Conservation (phyloP, 2,329 filamentous ascomycete species). For the Dactylonectria estremocensis region DNA sequence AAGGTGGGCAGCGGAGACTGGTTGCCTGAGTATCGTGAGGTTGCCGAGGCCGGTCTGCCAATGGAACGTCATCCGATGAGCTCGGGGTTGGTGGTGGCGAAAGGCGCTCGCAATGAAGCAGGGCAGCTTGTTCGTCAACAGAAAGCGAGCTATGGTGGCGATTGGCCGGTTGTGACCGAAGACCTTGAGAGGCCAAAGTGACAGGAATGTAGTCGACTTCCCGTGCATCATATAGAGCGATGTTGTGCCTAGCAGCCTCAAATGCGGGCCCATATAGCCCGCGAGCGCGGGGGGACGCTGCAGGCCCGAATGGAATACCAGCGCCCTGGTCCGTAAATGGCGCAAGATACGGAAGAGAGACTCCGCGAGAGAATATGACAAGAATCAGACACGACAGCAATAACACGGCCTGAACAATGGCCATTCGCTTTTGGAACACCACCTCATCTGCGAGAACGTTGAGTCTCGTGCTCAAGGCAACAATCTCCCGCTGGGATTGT, state of each 20-base stretch:
- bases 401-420: slow-evolving; percentile 90
- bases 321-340: slow-evolving; percentile 49
- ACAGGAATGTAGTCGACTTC: slow-evolving; percentile 30
- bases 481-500: slow-evolving; percentile 85
- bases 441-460: slow-evolving; percentile 95
- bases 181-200: slow-evolving; percentile 7
- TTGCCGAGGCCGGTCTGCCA: slow-evolving; percentile 27
- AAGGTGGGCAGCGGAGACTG: slow-evolving; percentile 36
- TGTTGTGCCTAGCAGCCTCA: slow-evolving; percentile 17
- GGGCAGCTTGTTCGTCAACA: slow-evolving; percentile 28
- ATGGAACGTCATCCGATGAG: slow-evolving; percentile 32
- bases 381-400: slow-evolving; percentile 89
- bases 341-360: slow-evolving; percentile 54
- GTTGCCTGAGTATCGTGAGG: slow-evolving; percentile 32
- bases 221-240: slow-evolving; percentile 18
- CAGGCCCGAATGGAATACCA: slow-evolving; percentile 39
- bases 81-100: slow-evolving; percentile 48
- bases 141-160: slow-evolving; percentile 25
- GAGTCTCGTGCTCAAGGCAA: slow-evolving; percentile 84
- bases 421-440: slow-evolving; percentile 89
- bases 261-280: slow-evolving; percentile 35
- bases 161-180: slow-evolving; percentile 10
- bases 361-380: slow-evolving; percentile 82
- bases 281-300: slow-evolving; percentile 39
- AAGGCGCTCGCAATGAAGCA: slow-evolving; percentile 43